A percentile compares a stretch with the other conserved stretches of the same genome.
phyloP scores from a whole-genome alignment of 345 rosid genomes.

The Melaleuca alternifolia region DNA sequence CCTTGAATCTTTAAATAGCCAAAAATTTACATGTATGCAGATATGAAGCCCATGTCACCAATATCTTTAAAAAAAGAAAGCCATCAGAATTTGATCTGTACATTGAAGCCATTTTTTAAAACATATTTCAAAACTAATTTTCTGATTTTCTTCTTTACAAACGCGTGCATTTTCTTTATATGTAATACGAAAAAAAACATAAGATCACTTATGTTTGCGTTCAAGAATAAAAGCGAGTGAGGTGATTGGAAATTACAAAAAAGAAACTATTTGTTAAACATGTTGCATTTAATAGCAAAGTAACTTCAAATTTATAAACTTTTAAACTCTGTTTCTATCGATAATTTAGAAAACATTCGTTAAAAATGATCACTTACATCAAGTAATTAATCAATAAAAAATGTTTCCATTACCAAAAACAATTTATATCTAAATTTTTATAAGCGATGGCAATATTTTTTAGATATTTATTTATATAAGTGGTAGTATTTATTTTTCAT shows the following conservation, averaged over 20 bases:
- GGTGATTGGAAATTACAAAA: not conserved
- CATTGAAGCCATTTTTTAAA: not conserved
- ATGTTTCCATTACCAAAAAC: no score
- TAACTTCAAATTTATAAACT: not conserved
- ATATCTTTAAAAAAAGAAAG: not conserved
- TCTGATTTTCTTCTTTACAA: not conserved
- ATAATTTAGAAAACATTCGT: no score
- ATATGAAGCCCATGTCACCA: not conserved
- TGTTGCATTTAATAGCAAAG: not conserved
- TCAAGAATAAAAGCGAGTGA: not conserved
- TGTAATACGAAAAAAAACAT: not conserved
- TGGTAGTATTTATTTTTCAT: no score
- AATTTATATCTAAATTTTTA: no score
- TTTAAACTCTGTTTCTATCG: no score
- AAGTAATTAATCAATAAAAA: no score
- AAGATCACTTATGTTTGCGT: no score
- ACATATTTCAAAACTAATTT: not conserved
- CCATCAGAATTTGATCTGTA: not conserved
- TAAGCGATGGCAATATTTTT: no score
- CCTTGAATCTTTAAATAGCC: no score
- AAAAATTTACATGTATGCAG: no score
- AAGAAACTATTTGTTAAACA: not conserved
- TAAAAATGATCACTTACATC: no score
- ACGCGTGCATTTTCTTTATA: not conserved
- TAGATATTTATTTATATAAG: no score